Evolutionary conservation across 2,329 filamentous ascomycete species (phyloP).

Genomic region (Ophiostoma triangulosporum): DNA sequence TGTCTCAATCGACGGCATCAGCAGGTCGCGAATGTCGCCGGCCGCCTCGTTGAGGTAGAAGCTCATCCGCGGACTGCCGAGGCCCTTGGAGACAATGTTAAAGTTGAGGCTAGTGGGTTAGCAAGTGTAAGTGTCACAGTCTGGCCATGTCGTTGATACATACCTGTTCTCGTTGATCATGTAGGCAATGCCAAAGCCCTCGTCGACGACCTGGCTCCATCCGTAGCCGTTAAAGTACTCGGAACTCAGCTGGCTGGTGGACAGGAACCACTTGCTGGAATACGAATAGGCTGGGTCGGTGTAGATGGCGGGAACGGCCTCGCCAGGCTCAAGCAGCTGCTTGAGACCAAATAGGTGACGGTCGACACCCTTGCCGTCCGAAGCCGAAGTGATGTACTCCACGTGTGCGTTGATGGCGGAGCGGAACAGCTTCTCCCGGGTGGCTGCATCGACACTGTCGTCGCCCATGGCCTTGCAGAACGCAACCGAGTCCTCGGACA

Average conservation of each 20-base stretch:
- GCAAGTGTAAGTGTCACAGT: no score
- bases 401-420: constrained; percentile 70
- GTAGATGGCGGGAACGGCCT: constrained; percentile 72
- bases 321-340: constrained; percentile 68
- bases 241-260: constrained; percentile 75
- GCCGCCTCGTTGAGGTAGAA: constrained; percentile 93
- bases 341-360: constrained; percentile 95
- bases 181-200: constrained; percentile 93
- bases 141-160: no score
- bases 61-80: constrained; percentile 86
- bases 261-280: constrained; percentile 79
- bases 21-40: constrained; percentile 72
- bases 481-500: constrained; percentile 80
- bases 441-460: constrained; percentile 32
- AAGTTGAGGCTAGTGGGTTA: constrained; percentile 49
- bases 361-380: constrained; percentile 87
- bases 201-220: constrained; percentile 95
- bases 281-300: constrained; percentile 77
- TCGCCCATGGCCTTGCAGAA: constrained; percentile 86
- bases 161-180: constrained; percentile 52
- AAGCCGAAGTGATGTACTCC: constrained; percentile 81
- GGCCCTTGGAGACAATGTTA: constrained; percentile 88
- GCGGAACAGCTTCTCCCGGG: constrained; percentile 60
- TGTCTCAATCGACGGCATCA: constrained; percentile 65
- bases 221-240: constrained; percentile 99